Conservation (phyloP, 495 filamentous ascomycete species). For the Collariella sp. region DNA sequence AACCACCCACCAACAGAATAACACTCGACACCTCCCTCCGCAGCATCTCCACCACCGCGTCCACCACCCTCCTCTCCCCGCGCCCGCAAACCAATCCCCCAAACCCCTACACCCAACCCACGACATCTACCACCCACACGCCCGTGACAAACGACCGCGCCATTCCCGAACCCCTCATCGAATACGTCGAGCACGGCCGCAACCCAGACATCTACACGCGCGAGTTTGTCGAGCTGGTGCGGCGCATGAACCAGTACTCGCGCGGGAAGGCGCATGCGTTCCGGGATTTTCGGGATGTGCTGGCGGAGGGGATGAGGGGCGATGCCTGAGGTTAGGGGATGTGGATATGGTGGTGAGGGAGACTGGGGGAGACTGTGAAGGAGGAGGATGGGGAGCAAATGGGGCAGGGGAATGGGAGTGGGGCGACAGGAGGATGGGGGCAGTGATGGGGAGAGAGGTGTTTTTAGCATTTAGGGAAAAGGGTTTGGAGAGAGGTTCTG, state of each 20-base stretch:
- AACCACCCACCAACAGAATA: slow-evolving; percentile 1
- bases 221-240: slow-evolving; percentile 88
- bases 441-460: background rate
- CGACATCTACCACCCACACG: slow-evolving; percentile 54
- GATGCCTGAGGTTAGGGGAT: slow-evolving; percentile 70
- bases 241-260: slow-evolving; percentile 73
- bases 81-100: background rate
- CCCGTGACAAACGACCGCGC: slow-evolving; percentile 29
- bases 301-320: slow-evolving; percentile 74
- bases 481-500: too few relatives aligned
- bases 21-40: slow-evolving; percentile 22
- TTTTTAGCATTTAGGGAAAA: background rate
- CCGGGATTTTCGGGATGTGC: slow-evolving; percentile 64
- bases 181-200: slow-evolving; percentile 85
- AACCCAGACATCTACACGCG: slow-evolving; percentile 98
- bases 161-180: slow-evolving; percentile 81
- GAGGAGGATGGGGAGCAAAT: background rate
- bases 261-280: slow-evolving; percentile 82
- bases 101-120: background rate
- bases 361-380: slow-evolving; percentile 21
- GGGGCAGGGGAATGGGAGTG: background rate
- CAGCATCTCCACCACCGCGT: slow-evolving; percentile 32
- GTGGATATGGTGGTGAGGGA: slow-evolving; percentile 51
- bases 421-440: background rate
- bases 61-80: slow-evolving; percentile 53